Percentiles rank a stretch among this genome's conserved stretches.
These are phyloP conservation scores for Areca catechu DNA, from an alignment of 176 grass and related monocot species.

Conservation along the genomic window DNA sequence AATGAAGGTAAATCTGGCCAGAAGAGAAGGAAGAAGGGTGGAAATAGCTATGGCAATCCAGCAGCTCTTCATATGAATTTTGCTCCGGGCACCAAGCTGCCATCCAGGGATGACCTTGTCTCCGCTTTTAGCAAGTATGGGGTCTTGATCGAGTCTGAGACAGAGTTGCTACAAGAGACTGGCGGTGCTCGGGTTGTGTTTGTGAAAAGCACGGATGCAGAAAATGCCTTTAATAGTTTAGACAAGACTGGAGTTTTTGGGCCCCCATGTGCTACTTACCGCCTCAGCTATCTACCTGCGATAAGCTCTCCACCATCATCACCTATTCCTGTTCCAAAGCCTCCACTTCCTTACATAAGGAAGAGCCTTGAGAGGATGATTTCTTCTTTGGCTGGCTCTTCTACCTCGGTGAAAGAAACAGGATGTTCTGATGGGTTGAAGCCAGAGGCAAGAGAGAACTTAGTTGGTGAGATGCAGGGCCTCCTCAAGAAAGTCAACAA, in stretches of 20 bases:
- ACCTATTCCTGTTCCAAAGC: constrained; percentile 1
- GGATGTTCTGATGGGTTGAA: constrained; percentile 9
- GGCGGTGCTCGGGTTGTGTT: constrained; percentile 23
- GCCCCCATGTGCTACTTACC: constrained; percentile 3
- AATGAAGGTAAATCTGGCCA: constrained; percentile 5
- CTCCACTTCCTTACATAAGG: constrained; percentile 27
- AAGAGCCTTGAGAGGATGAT: constrained; percentile 32
- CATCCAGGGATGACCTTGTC: constrained; percentile 22
- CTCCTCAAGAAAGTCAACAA: constrained; percentile 35
- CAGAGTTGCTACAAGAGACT: constrained; percentile 14
- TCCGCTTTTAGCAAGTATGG: constrained; percentile 26
- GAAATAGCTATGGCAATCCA: constrained; percentile 10
- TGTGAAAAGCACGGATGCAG: constrained; percentile 27
- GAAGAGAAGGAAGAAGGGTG: constrained; percentile 4
- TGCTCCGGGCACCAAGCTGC: constrained; percentile 7
- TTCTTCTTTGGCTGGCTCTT: constrained; percentile 6
- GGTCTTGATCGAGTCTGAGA: constrained; percentile 21
- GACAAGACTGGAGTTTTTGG: constrained; percentile 20
- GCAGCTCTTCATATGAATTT: constrained; percentile 32
- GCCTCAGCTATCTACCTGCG: constrained; percentile 23
- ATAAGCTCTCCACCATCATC: constrained; percentile 3
- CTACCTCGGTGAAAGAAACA: constrained; percentile 5
- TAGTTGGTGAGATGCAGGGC: constrained; percentile 28
- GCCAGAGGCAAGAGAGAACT: constrained; percentile 18
- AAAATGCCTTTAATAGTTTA: constrained; percentile 18